Evolutionary conservation across 257 asterid species (phyloP).

Genomic region (Nicotiana tabacum): DNA sequence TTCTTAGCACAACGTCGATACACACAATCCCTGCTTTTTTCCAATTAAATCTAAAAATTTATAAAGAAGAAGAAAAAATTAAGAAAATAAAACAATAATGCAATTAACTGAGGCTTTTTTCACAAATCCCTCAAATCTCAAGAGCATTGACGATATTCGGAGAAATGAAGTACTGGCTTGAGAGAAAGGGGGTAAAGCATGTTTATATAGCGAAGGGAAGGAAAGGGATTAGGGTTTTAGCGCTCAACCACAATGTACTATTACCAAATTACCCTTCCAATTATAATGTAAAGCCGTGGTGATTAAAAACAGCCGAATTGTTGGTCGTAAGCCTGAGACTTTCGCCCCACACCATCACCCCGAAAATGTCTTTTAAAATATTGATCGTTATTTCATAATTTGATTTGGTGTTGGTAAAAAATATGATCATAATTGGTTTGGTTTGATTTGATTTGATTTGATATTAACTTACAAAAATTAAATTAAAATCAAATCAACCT

Average conservation of each 20-base stretch:
- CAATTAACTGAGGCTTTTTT: neutral
- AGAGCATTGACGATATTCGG: too few relatives aligned
- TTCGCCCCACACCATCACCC: too few relatives aligned
- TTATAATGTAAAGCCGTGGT: neutral
- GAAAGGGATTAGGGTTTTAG: neutral
- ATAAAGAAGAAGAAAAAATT: neutral
- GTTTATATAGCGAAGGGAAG: neutral
- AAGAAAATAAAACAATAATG: neutral
- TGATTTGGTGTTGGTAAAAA: too few relatives aligned
- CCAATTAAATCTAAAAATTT: neutral
- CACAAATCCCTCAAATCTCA: neutral
- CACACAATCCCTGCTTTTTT: slow-evolving; percentile 50
- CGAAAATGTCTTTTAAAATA: too few relatives aligned
- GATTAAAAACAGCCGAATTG: too few relatives aligned
- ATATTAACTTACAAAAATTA: too few relatives aligned
- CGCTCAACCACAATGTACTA: neutral
- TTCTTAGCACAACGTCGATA: slow-evolving; percentile 27
- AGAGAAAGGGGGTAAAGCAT: neutral
- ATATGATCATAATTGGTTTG: too few relatives aligned
- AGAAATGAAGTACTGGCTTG: neutral
- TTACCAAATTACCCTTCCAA: neutral
- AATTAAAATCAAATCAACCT: too few relatives aligned
- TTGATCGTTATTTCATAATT: too few relatives aligned
- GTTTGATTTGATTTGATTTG: too few relatives aligned
- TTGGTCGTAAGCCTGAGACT: too few relatives aligned